phyloP scores from a whole-genome alignment of 495 filamentous ascomycete species.

The Neurospora pannonica region DNA sequence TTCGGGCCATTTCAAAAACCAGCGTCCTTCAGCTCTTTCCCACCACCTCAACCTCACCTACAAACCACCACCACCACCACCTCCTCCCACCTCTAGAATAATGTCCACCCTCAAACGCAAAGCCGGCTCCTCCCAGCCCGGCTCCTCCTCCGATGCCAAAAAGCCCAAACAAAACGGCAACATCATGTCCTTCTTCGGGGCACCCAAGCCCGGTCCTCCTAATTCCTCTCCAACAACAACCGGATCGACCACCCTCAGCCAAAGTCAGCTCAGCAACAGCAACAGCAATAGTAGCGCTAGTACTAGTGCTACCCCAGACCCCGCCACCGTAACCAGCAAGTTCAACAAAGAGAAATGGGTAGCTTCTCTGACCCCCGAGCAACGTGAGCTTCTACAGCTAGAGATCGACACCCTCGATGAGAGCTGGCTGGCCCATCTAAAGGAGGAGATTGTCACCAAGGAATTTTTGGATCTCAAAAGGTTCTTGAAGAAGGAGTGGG shows the following conservation, averaged over 20 bases:
- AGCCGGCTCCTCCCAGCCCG: slow-evolving; percentile 36
- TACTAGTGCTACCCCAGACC: slow-evolving; percentile 4
- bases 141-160: slow-evolving; percentile 43
- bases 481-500: slow-evolving; percentile 72
- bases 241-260: background rate
- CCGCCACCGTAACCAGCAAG: slow-evolving; percentile 32
- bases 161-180: slow-evolving; percentile 57
- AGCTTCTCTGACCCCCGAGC: slow-evolving; percentile 64
- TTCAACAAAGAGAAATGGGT: slow-evolving; percentile 90
- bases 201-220: slow-evolving; percentile 20
- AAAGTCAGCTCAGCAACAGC: slow-evolving; percentile 15
- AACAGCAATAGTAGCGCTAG: slow-evolving; percentile 15
- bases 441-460: slow-evolving; percentile 65
- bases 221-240: background rate
- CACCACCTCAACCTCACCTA: background rate
- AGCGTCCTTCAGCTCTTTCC: background rate
- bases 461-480: slow-evolving; percentile 81
- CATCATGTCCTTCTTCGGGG: slow-evolving; percentile 47
- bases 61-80: background rate
- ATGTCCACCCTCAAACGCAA: slow-evolving; percentile 61
- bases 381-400: slow-evolving; percentile 68
- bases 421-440: slow-evolving; percentile 79
- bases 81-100: slow-evolving; percentile 1
- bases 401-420: slow-evolving; percentile 89
- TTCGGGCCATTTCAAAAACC: background rate